Evolutionary conservation across 495 filamentous ascomycete species (phyloP).

Genomic region (Sabuloglossum arenarium): DNA sequence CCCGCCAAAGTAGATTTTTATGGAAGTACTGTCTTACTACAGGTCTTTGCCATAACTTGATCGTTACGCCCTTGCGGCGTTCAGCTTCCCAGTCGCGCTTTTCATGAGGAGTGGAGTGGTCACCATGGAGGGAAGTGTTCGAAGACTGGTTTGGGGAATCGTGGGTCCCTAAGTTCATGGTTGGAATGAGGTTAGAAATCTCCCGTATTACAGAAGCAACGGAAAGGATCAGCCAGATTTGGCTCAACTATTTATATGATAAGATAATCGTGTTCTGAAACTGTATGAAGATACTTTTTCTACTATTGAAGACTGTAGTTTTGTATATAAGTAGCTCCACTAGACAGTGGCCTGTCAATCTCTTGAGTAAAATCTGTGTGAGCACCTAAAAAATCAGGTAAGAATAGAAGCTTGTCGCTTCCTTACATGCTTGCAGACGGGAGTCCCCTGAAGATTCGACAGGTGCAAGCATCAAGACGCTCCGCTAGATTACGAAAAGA

Average conservation of each 20-base stretch:
- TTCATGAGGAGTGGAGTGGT: slow-evolving; percentile 4
- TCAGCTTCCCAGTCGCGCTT: slow-evolving; percentile 23
- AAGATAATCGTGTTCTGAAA: background rate
- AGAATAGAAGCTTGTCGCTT: no score
- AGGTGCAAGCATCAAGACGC: no score
- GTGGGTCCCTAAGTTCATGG: slow-evolving; percentile 7
- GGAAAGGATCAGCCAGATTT: background rate
- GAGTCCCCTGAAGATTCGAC: no score
- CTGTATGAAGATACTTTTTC: no score
- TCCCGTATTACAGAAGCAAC: background rate
- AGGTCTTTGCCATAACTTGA: slow-evolving; percentile 33
- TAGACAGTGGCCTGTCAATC: no score
- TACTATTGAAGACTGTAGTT: no score
- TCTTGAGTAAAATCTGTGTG: no score
- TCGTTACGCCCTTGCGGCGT: slow-evolving; percentile 19
- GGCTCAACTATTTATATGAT: background rate
- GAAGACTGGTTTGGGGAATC: slow-evolving; percentile 7
- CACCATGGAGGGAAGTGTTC: slow-evolving; percentile 14
- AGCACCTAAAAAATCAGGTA: no score
- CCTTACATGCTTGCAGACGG: no score
- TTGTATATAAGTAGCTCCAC: no score
- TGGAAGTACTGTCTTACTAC: slow-evolving; percentile 39
- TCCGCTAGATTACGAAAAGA: no score
- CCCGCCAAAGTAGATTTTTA: slow-evolving; percentile 36
- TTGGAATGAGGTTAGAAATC: background rate